A percentile compares a stretch with the other conserved stretches of the same genome.
Evolutionary conservation across 352 stramenopile genomes (phyloP).

Genomic region (Elongisporangium anandrum): DNA sequence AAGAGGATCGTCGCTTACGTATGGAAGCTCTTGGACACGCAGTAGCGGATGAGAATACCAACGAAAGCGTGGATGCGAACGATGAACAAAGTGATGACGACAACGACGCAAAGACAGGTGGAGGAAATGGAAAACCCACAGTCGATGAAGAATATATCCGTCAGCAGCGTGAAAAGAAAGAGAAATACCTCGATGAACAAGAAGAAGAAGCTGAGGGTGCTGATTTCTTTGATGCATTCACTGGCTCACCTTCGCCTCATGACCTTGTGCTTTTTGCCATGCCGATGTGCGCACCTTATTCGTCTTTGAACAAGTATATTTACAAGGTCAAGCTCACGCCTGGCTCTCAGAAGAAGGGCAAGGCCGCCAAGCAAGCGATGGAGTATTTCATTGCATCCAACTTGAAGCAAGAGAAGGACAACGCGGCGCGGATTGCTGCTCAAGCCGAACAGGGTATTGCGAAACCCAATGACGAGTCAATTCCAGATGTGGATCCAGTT

Average conservation of each 20-base stretch:
- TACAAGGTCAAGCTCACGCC: constrained; percentile 92
- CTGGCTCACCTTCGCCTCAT: constrained; percentile 62
- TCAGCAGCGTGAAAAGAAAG: constrained; percentile 76
- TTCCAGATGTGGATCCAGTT: constrained; percentile 54
- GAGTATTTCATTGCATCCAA: constrained; percentile 79
- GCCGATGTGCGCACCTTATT: constrained; percentile 90
- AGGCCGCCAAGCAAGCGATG: constrained; percentile 83
- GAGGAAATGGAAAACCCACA: constrained; percentile 8
- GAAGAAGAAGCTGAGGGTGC: constrained; percentile 71
- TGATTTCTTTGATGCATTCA: constrained; percentile 86
- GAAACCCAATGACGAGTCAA: constrained; percentile 24
- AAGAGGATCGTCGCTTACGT: constrained; percentile 91
- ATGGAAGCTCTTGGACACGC: constrained; percentile 89
- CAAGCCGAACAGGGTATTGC: constrained; percentile 1
- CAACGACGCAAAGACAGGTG: constrained; percentile 10
- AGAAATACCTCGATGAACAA: constrained; percentile 81
- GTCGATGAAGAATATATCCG: constrained; percentile 60
- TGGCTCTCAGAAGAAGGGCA: constrained; percentile 88
- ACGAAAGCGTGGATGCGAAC: constrained; percentile 8
- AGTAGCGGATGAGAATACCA: constrained; percentile 14
- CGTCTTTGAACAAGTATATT: constrained; percentile 83
- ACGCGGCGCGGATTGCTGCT: neutral
- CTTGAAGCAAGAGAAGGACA: constrained; percentile 64
- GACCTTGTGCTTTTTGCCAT: constrained; percentile 88
- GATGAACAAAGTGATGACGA: constrained; percentile 14